Base-by-base conservation (phyloP, 495 filamentous ascomycete species). In the Penicillium soppii region DNA sequence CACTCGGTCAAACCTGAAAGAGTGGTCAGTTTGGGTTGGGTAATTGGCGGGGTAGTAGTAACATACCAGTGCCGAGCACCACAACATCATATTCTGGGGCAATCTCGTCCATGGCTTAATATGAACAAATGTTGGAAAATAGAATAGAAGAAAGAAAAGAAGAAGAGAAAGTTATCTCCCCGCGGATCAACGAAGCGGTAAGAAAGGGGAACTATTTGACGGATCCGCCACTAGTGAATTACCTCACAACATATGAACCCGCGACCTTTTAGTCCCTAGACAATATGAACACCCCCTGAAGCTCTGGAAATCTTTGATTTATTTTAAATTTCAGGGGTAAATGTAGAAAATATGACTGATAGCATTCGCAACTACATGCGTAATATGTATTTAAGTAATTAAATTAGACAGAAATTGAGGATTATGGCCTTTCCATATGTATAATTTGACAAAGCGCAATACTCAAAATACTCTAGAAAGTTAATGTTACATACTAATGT, bases 1-100 rank as follows among this genome's bases (percentile, higher is more conserved):
- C 94, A 98, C 82, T 98, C 94, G 54, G 94, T 97, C 81, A 98
- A 72, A 59, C 94, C 94, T 95, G 62, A 10, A 50, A 48, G 61
- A 59, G 37, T 53, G 50, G 68, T 81, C 67, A 69, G 67, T 54
- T 9, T 39, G 41, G 10, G 52, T 50, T 37, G 45, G 47, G 38
- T 44, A 59, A 67, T 66, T n/a, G 56, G 66, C 63, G 67, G 68
- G 66, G 71, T 75, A 74, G 72, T n/a, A 25, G 38, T 66, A 70
- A 73, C 78, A 62, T 73, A 94, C 90, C 90, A 64, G 94, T 98
- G 74, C 94, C 94, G 65, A 98, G 86, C 64, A 98, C 95, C 61
- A 98, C 88, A 69, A 96, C 87, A 82, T 98, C 94, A 79, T 98
- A 98, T 72, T 96, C 91, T 48, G 86, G 84, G 48, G 91, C 89